phyloP scores from a whole-genome alignment of 768 basidiomycete species.

The Agaricus bisporus region DNA sequence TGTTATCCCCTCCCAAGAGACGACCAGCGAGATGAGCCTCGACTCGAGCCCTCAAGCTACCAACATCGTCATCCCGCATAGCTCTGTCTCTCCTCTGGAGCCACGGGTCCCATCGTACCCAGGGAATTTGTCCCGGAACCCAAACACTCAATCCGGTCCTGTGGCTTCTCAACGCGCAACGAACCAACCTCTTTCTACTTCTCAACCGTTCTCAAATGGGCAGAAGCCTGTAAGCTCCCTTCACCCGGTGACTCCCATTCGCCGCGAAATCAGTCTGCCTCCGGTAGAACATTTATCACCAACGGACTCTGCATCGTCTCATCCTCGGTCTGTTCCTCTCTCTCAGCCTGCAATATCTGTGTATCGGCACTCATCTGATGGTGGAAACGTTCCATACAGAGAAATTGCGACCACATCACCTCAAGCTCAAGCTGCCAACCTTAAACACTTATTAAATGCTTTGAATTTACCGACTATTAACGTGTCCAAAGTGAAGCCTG shows the following conservation, averaged over 20 bases:
- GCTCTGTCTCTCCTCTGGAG: not conserved
- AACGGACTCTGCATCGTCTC: not conserved
- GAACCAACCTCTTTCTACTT: not conserved
- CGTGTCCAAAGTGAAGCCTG: not conserved
- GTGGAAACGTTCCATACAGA: slow-evolving; percentile 6
- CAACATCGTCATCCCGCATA: not conserved
- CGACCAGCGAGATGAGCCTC: not conserved
- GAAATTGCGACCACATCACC: not conserved
- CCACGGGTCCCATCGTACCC: not conserved
- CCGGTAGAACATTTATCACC: slow-evolving; percentile 6
- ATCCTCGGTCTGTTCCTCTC: not conserved
- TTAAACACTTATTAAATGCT: slow-evolving; percentile 2
- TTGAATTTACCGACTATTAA: not conserved
- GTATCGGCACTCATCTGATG: slow-evolving; percentile 1
- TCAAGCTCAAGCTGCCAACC: slow-evolving; percentile 8
- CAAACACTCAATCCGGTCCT: not conserved
- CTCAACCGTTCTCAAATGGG: not conserved
- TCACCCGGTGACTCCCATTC: not conserved
- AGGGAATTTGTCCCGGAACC: not conserved
- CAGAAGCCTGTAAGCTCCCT: not conserved
- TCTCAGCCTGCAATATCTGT: not conserved
- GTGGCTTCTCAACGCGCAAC: not conserved
- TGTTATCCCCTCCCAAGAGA: not conserved
- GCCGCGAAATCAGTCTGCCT: not conserved
- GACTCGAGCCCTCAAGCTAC: not conserved